Evolutionary conservation across 257 asterid species (phyloP).

Genomic region (Capsicum baccatum): DNA sequence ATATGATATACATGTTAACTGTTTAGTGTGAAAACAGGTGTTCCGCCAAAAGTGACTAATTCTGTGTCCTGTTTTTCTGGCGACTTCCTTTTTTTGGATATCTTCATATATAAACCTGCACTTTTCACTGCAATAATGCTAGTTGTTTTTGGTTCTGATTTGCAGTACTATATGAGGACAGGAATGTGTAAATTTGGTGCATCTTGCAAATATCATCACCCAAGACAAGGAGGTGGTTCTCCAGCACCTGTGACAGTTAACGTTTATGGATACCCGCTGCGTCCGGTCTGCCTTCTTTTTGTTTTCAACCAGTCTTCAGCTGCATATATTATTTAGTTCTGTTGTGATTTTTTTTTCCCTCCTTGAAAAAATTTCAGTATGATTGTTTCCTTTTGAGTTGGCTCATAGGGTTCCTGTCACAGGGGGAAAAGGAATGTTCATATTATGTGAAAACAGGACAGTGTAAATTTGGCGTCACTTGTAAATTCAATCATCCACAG

Average conservation of each 20-base stretch:
- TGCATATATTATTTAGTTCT: slow-evolving; percentile 16
- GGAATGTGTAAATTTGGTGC: slow-evolving; percentile 92
- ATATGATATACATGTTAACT: not conserved
- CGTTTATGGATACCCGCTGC: slow-evolving; percentile 79
- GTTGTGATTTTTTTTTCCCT: slow-evolving; percentile 21
- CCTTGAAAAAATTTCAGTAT: slow-evolving; percentile 27
- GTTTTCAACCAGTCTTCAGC: slow-evolving; percentile 15
- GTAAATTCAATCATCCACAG: slow-evolving; percentile 98
- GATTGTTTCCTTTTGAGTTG: slow-evolving; percentile 33
- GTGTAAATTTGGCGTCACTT: slow-evolving; percentile 90
- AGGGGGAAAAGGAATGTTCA: slow-evolving; percentile 96
- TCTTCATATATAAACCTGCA: not conserved
- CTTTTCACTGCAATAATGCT: slow-evolving; percentile 24
- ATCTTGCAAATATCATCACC: slow-evolving; percentile 97
- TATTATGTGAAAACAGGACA: slow-evolving; percentile 85
- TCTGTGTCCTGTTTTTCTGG: slow-evolving; percentile 21
- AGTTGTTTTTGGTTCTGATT: slow-evolving; percentile 31
- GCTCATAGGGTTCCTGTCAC: slow-evolving; percentile 43
- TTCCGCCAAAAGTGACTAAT: slow-evolving; percentile 6
- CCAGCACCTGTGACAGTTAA: slow-evolving; percentile 63
- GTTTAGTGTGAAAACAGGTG: not conserved
- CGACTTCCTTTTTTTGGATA: not conserved
- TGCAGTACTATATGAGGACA: slow-evolving; percentile 89
- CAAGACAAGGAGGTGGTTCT: slow-evolving; percentile 81
- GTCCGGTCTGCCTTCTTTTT: slow-evolving; percentile 63